Evolutionary conservation across 2,329 filamentous ascomycete genomes (phyloP), one percentile per base, ranked within the genome.

Genomic region (Ceratocystiopsis sp.): DNA sequence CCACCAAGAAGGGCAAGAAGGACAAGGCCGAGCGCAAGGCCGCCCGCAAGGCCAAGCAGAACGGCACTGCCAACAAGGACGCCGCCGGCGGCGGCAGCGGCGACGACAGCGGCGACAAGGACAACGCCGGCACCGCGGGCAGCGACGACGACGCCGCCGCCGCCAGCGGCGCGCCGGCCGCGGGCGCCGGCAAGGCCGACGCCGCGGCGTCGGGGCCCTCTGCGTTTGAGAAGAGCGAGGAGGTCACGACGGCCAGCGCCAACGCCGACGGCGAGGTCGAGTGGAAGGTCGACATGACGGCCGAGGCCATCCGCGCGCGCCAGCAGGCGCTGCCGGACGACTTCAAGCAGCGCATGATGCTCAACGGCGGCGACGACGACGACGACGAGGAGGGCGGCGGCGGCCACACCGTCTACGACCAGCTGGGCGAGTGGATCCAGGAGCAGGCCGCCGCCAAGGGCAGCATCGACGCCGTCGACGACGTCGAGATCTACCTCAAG

Each of bases 251-350:
- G 55, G 84, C 87, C 62, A 29, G 25, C 25, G 25, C 25, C 25
- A 11, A 29, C 25, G 19, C 19, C 19, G 19, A 21, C 19, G 19
- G 19, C 19, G 84, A 95, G 61, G 86, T 93, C 49, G 76, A 93
- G 52, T 98, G 91, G 91, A 84, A 87, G 49, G 84, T 96, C 47
- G 91, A 98, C 61, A 91, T 93, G 68, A 95, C 87, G 50, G 85
- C 87, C 61, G 86, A 86, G 61, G 91, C 91, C 51, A 82, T 96
- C 68, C 87, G 82, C 67, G 89, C 89, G 55, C 91, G 91, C 62
- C 84, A 87, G 59, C 83, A 89, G 62, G 80, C 86, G 51, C 81
- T 98, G 42, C 85, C 91, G n/a, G 80, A 79, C 52, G 91, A 96
- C 58, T 80, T 98, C 59, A 94, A 95, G 75, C 80, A 84, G 59